Percentiles rank a stretch among this genome's conserved stretches.
These are phyloP conservation scores for Cotoneaster glaucophyllus DNA, from an alignment of 306 rosid genomes.

Conservation along the genomic window DNA sequence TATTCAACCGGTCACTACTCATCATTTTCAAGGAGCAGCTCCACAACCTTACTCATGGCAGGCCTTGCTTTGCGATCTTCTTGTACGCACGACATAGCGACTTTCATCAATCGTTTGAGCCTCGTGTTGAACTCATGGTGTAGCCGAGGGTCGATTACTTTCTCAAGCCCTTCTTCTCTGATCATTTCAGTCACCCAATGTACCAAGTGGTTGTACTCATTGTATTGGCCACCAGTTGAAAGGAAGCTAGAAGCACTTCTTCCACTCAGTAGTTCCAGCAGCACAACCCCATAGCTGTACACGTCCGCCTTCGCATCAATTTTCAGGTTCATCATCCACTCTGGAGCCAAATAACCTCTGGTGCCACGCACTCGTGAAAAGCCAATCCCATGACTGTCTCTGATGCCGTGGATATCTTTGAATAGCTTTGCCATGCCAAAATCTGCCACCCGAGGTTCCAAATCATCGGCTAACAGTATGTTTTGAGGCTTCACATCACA, in stretches of 20 bases:
- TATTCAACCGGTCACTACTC: background rate
- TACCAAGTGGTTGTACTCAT: slow-evolving; percentile 14
- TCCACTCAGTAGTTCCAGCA: slow-evolving; percentile 33
- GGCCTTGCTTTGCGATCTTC: slow-evolving; percentile 36
- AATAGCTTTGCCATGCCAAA: slow-evolving; percentile 43
- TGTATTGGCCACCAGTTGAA: background rate
- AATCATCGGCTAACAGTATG: slow-evolving; percentile 19
- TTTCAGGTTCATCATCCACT: slow-evolving; percentile 38
- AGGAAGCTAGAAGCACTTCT: slow-evolving; percentile 20
- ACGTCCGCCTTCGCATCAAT: slow-evolving; percentile 41
- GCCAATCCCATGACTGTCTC: slow-evolving; percentile 9
- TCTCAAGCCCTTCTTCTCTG: slow-evolving; percentile 16
- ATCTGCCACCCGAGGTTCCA: slow-evolving; percentile 32
- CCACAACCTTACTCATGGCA: slow-evolving; percentile 37
- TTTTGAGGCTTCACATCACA: slow-evolving; percentile 46
- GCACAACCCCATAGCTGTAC: slow-evolving; percentile 41
- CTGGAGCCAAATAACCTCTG: slow-evolving; percentile 38
- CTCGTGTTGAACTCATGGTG: background rate
- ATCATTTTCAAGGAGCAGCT: slow-evolving; percentile 15
- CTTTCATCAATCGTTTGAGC: slow-evolving; percentile 20
- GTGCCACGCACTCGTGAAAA: slow-evolving; percentile 35
- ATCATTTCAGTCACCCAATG: slow-evolving; percentile 23
- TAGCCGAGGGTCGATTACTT: slow-evolving; percentile 24
- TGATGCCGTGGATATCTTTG: slow-evolving; percentile 14
- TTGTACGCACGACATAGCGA: slow-evolving; percentile 24